Evolutionary conservation across 2,329 filamentous ascomycete species (phyloP), one percentile per base, ranked within the genome.

Genomic region (Scedosporium minutisporum): DNA sequence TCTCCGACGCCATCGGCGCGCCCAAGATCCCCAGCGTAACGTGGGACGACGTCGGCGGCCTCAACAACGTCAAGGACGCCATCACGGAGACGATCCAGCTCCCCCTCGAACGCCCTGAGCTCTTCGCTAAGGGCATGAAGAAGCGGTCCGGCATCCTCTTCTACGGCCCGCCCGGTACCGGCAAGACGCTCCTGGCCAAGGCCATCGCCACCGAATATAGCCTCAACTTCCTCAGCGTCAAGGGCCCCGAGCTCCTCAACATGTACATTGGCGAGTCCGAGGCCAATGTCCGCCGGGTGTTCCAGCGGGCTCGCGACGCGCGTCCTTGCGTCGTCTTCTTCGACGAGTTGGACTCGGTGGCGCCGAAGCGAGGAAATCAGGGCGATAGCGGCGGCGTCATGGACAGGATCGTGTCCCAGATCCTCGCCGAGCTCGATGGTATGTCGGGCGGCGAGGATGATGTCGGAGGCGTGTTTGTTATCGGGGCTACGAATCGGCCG

Each of bases 101-200:
- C 42, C 95, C 93, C 0, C 83, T 97, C 1, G 91, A 96, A 65
- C 83, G 93, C 9, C 93, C 93, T 0, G 95, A 97, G 73, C 82
- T 97, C 1, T 97, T 97, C 70, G 93, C 93, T 38, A 96, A 93
- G 78, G 95, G 93, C 59, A 95, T 97, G 89, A 97, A 97, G 82
- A 97, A 97, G 78, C 87, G 93, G 51, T 96, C 91, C 23, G 92
- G 92, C 68, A 96, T 96, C 67, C 75, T 96, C 25, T 96, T 96
- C 76, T 96, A 96, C 70, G 92, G 92, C 0, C 92, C 92, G 1
- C 92, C 92, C 0, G 92, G 92, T 65, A 96, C 92, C 1, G 92
- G 92, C 69, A 96, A 96, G 77, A 96, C 92, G 1, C 77, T 96
- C n/a, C 81, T 96, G 58, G 92, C 92, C 60, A 96, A 96, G 77